Conservation (phyloP, 257 asterid species). For the Capsicum rhomboideum region DNA sequence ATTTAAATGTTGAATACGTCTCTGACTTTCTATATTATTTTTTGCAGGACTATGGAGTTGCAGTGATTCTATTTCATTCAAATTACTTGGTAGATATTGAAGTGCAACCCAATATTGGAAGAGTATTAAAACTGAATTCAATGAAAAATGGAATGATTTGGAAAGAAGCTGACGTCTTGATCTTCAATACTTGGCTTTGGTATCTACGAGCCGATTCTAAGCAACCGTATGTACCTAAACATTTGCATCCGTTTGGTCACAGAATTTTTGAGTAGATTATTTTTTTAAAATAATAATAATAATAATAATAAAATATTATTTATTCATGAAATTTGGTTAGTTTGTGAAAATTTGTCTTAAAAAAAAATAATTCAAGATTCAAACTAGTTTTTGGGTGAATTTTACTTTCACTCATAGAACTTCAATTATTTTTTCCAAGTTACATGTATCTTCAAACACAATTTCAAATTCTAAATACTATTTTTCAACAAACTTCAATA, state of each 20-base stretch:
- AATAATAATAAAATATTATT: too few species aligned
- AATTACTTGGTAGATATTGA: constrained; percentile 38
- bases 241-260: neutral
- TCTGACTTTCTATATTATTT: neutral
- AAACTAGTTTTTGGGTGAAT: too few species aligned
- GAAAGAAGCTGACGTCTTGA: constrained; percentile 30
- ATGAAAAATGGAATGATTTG: constrained; percentile 25
- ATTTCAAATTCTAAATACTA: too few species aligned
- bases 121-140: constrained; percentile 31
- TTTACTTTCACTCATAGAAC: too few species aligned
- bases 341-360: too few species aligned
- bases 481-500: too few species aligned
- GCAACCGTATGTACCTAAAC: constrained; percentile 20
- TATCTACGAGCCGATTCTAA: constrained; percentile 26
- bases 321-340: too few species aligned
- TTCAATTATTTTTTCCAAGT: too few species aligned
- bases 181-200: constrained; percentile 48
- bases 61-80: constrained; percentile 15
- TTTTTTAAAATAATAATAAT: too few species aligned
- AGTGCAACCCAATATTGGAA: constrained; percentile 11
- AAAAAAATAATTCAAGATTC: too few species aligned
- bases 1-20: neutral
- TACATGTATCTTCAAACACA: too few species aligned
- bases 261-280: neutral
- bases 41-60: constrained; percentile 25